Evolutionary conservation across 2,329 filamentous ascomycete genomes (phyloP).

Genomic region (Ophidiomyces ophidiicola): DNA sequence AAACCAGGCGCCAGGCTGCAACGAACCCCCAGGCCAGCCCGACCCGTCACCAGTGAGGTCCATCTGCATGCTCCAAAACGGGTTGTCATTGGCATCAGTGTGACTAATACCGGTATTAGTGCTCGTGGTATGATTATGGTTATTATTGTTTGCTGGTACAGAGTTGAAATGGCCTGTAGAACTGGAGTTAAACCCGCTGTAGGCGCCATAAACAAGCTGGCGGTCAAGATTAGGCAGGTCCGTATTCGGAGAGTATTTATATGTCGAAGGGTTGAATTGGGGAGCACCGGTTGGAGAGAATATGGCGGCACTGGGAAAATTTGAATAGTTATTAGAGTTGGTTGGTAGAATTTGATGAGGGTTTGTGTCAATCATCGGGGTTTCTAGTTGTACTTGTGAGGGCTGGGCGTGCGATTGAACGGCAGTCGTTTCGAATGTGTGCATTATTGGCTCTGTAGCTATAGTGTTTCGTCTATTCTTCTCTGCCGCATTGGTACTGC

Average conservation of each 20-base stretch:
- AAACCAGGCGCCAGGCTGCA: constrained; percentile 62
- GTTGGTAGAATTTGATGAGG: not conserved
- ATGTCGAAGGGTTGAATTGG: constrained; percentile 27
- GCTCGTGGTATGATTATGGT: not conserved
- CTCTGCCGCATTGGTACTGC: constrained; percentile 16
- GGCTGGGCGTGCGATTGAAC: constrained; percentile 10
- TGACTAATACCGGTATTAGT: not conserved
- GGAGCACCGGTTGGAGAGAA: constrained; percentile 23
- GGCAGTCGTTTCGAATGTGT: not conserved
- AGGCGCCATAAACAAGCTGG: constrained; percentile 64
- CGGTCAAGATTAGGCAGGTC: constrained; percentile 58
- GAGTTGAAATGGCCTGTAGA: constrained; percentile 22
- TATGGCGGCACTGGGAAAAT: constrained; percentile 1
- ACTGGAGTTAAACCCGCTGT: constrained; percentile 43
- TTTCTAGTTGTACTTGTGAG: constrained; percentile 9
- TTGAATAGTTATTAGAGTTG: not conserved
- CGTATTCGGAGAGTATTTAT: constrained; percentile 28
- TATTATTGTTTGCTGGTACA: constrained; percentile 7
- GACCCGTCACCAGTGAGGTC: constrained; percentile 24
- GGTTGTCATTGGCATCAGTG: constrained; percentile 14
- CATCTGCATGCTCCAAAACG: constrained; percentile 27
- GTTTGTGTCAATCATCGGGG: not conserved
- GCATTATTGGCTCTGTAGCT: constrained; percentile 13
- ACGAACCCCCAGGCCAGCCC: constrained; percentile 24
- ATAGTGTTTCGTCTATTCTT: constrained; percentile 13